phyloP scores from a whole-genome alignment of 2,329 filamentous ascomycete species.

The Neobulgaria alba region DNA sequence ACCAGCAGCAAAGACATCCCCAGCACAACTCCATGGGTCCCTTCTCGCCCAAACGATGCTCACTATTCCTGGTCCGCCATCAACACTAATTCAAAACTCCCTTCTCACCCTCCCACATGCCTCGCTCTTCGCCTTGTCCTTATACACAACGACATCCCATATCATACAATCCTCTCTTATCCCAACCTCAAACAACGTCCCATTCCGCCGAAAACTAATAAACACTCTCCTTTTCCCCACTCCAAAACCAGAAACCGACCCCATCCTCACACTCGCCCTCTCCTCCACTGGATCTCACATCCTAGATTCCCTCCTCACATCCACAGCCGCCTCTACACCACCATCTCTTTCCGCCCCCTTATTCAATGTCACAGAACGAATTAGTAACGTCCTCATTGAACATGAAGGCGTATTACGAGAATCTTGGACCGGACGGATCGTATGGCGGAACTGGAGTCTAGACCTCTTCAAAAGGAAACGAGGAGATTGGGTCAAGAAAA shows the following conservation, averaged over 20 bases:
- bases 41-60: conserved; percentile 77
- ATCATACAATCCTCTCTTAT: conserved; percentile 56
- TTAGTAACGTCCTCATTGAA: conserved; percentile 53
- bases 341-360: conserved; percentile 25
- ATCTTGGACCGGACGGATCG: conserved; percentile 54
- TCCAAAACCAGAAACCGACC: conserved; percentile 4
- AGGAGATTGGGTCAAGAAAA: conserved; percentile 54
- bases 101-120: conserved; percentile 50
- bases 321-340: conserved; percentile 10
- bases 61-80: conserved; percentile 58
- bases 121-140: conserved; percentile 54
- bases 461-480: conserved; percentile 58
- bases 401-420: conserved; percentile 55
- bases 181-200: conserved; percentile 45
- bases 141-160: conserved; percentile 42
- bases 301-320: conserved; percentile 53
- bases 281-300: conserved; percentile 58
- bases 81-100: conserved; percentile 65
- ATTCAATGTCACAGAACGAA: conserved; percentile 59
- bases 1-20: conserved; percentile 24
- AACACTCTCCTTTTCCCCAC: conserved; percentile 42
- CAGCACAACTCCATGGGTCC: conserved; percentile 68
- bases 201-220: conserved; percentile 55
- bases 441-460: conserved; percentile 69
- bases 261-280: conserved; percentile 33